phyloP scores from a whole-genome alignment of 768 basidiomycete genomes.

The Steccherinum ochraceum region DNA sequence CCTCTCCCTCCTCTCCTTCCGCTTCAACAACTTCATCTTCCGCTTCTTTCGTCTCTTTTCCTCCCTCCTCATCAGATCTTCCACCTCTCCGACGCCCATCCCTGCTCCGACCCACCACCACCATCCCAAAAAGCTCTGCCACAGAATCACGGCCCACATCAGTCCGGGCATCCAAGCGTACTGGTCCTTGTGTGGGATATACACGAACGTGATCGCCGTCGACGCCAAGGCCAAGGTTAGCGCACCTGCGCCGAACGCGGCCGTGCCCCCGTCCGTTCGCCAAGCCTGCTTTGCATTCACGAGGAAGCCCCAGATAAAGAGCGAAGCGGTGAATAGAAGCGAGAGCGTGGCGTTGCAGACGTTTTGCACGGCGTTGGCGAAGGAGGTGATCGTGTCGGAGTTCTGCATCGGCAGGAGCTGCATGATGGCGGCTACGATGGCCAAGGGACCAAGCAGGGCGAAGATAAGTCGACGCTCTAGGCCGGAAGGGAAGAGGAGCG shows the following conservation, averaged over 20 bases:
- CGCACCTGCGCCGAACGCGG: conserved; percentile 84
- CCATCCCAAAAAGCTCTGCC: conserved; percentile 97
- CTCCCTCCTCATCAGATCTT: conserved; percentile 47
- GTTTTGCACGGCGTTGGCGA: conserved; percentile 78
- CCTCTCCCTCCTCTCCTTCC: conserved; percentile 42
- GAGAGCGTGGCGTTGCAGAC: conserved; percentile 97
- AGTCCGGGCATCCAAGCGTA: conserved; percentile 89
- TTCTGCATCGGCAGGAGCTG: conserved; percentile 69
- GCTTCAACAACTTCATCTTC: conserved; percentile 38
- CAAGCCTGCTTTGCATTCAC: conserved; percentile 90
- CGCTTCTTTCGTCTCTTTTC: conserved; percentile 50
- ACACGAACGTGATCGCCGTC: conserved; percentile 82
- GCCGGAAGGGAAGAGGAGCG: conserved; percentile 86
- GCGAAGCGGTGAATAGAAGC: conserved; percentile 83
- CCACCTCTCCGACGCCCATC: conserved; percentile 69
- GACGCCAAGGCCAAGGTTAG: conserved; percentile 76
- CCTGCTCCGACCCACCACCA: conserved; percentile 99
- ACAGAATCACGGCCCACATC: conserved; percentile 87
- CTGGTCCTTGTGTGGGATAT: conserved; percentile 77
- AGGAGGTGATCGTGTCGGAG: conserved; percentile 31
- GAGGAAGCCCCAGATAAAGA: conserved; percentile 89
- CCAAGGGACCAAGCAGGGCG: conserved; percentile 80
- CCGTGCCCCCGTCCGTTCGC: conserved; percentile 95
- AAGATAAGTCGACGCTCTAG: conserved; percentile 87
- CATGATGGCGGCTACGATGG: conserved; percentile 77